phyloP scores from a whole-genome alignment of 2,329 filamentous ascomycete species.

The Hypoxylon sp. region DNA sequence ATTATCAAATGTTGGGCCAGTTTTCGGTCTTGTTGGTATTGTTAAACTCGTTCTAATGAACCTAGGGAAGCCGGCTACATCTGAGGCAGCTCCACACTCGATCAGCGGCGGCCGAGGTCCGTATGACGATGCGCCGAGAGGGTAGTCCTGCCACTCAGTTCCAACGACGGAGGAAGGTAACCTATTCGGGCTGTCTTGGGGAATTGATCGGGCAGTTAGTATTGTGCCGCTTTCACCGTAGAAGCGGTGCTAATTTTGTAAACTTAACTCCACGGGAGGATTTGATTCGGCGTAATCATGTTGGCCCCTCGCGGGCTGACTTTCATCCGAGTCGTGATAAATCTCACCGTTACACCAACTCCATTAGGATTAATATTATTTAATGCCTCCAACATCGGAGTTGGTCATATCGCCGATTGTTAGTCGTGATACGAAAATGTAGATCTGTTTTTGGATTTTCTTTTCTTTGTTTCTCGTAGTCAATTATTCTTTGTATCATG shows the following conservation, averaged over 20 bases:
- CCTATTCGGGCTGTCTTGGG: neutral
- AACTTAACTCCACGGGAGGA: conserved; percentile 3
- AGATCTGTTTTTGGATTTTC: neutral
- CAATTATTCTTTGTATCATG: neutral
- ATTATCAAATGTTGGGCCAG: neutral
- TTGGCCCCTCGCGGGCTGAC: conserved; percentile 38
- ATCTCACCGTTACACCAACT: conserved; percentile 3
- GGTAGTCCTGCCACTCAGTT: neutral
- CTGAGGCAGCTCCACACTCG: neutral
- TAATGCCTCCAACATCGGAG: conserved; percentile 19
- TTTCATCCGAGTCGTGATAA: conserved; percentile 38
- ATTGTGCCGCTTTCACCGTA: neutral
- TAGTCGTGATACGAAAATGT: neutral
- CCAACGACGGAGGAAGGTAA: neutral
- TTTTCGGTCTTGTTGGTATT: neutral
- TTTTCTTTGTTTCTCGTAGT: neutral
- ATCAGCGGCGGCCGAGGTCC: neutral
- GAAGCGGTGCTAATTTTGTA: neutral
- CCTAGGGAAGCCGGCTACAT: neutral
- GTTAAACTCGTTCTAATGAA: neutral
- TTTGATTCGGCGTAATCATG: conserved; percentile 31
- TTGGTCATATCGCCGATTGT: conserved; percentile 23
- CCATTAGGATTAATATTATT: conserved; percentile 8
- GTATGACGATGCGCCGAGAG: neutral
- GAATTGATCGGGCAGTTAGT: neutral